Evolutionary conservation across 352 stramenopile genomes (phyloP).

Genomic region (Globisporangium lucens): DNA sequence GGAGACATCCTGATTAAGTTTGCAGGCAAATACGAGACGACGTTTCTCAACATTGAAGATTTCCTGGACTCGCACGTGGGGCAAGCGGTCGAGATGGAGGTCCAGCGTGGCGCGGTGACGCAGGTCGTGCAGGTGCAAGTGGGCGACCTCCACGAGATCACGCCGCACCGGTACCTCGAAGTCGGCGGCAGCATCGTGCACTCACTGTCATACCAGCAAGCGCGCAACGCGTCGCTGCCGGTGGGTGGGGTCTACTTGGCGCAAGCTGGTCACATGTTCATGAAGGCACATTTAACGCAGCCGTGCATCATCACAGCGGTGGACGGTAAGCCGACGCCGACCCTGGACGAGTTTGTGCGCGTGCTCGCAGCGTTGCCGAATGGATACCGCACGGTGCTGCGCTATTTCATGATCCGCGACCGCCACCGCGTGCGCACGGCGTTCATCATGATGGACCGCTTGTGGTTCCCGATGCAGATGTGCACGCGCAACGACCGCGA

Average conservation of each 20-base stretch:
- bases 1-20: slow-evolving; percentile 88
- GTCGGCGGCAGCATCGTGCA: slow-evolving; percentile 86
- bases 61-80: slow-evolving; percentile 72
- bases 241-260: slow-evolving; percentile 82
- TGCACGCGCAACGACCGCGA: slow-evolving; percentile 70
- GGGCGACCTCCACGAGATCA: slow-evolving; percentile 84
- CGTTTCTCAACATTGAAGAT: slow-evolving; percentile 83
- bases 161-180: slow-evolving; percentile 78
- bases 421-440: slow-evolving; percentile 80
- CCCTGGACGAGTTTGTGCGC: slow-evolving; percentile 77
- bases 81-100: slow-evolving; percentile 55
- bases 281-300: slow-evolving; percentile 81
- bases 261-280: slow-evolving; percentile 89
- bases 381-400: slow-evolving; percentile 74
- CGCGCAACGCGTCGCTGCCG: slow-evolving; percentile 74
- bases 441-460: slow-evolving; percentile 87
- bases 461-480: slow-evolving; percentile 88
- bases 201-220: slow-evolving; percentile 86
- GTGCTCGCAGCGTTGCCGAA: slow-evolving; percentile 75
- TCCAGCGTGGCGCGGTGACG: slow-evolving; percentile 71
- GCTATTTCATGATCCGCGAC: slow-evolving; percentile 87
- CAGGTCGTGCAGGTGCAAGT: slow-evolving; percentile 43
- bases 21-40: slow-evolving; percentile 64
- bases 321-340: slow-evolving; percentile 73
- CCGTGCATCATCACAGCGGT: slow-evolving; percentile 87